Conservation (phyloP, 495 filamentous ascomycete species). For the Pyronema domesticum region DNA sequence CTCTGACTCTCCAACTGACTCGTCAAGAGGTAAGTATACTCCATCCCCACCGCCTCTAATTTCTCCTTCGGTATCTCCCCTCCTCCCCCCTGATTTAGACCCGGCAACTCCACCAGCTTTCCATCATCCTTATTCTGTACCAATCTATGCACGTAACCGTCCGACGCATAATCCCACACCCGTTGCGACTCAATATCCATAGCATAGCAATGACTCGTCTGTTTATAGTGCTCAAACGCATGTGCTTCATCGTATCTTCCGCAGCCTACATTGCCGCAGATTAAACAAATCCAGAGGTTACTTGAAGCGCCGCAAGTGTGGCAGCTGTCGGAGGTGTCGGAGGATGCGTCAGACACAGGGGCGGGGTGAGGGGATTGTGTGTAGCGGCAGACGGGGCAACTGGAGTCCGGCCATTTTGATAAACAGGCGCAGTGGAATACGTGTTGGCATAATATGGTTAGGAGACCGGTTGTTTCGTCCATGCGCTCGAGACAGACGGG, state of each 20-base stretch:
- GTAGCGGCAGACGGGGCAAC: conserved; percentile 88
- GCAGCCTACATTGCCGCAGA: conserved; percentile 86
- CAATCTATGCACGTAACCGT: conserved; percentile 87
- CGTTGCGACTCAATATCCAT: conserved; percentile 85
- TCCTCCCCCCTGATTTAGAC: conserved; percentile 26
- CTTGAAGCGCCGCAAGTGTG: conserved; percentile 32
- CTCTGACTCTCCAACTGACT: conserved; percentile 83
- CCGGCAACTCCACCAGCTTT: conserved; percentile 70
- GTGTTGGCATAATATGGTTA: conserved; percentile 94
- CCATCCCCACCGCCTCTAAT: conserved; percentile 74
- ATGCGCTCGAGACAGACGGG: conserved; percentile 94
- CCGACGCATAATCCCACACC: conserved; percentile 93
- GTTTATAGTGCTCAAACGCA: conserved; percentile 84
- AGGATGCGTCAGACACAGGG: conserved; percentile 16
- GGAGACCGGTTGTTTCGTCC: conserved; percentile 87
- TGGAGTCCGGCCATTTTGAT: conserved; percentile 85
- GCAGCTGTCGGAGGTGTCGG: conserved; percentile 20
- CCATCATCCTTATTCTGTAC: conserved; percentile 84
- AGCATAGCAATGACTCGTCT: conserved; percentile 72
- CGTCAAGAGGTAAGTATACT: conserved; percentile 86
- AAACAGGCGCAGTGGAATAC: conserved; percentile 96
- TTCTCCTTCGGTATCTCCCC: conserved; percentile 81
- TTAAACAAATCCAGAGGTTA: conserved; percentile 78
- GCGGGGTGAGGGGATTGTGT: conserved; percentile 36
- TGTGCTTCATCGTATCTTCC: conserved; percentile 87